Evolutionary conservation across 2,329 filamentous ascomycete genomes (phyloP).

Genomic region (Cladosporium sp.): DNA sequence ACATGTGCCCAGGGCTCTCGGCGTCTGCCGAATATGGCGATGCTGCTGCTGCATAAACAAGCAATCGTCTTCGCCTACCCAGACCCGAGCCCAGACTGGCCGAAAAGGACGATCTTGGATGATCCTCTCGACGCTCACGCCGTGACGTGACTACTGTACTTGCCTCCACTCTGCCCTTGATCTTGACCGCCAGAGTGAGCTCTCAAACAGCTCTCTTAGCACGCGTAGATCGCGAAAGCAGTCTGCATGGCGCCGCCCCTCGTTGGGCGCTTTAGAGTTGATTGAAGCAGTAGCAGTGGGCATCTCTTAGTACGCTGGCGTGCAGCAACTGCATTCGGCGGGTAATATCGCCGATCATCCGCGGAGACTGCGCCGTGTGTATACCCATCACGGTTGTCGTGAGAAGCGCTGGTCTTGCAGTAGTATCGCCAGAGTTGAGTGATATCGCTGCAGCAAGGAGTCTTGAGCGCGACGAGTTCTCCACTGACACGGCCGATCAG

Average conservation of each 20-base stretch:
- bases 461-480: too few species aligned
- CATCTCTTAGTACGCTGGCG: neutral
- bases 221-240: neutral
- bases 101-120: neutral
- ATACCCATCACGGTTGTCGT: neutral
- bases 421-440: neutral
- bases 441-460: too few species aligned
- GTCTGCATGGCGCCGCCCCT: neutral
- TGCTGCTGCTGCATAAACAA: neutral
- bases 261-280: neutral
- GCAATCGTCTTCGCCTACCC: neutral
- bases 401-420: neutral
- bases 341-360: neutral
- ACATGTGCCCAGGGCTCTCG: constrained; percentile 3
- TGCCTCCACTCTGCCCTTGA: neutral
- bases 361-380: neutral
- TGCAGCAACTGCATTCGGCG: constrained; percentile 1
- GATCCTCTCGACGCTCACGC: neutral
- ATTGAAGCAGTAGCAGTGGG: neutral
- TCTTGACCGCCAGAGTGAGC: neutral
- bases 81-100: neutral
- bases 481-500: too few species aligned
- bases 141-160: neutral
- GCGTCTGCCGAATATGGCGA: neutral
- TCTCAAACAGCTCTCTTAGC: neutral